These are phyloP conservation scores for Colletotrichum nymphaeae DNA, from an alignment of 2,329 filamentous ascomycete species.

Conservation along the genomic window DNA sequence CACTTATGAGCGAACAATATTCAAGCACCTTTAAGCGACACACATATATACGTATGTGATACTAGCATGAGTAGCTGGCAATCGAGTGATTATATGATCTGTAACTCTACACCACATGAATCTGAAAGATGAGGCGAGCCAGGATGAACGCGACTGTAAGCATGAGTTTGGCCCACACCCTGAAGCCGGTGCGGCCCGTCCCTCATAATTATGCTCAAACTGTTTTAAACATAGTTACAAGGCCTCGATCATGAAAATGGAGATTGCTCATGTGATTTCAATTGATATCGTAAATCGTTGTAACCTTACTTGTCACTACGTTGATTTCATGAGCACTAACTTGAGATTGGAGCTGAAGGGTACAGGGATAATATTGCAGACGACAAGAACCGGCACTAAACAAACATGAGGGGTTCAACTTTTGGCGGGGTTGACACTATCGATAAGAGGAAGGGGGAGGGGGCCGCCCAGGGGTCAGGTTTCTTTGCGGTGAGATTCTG, in stretches of 20 bases:
- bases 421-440: slow-evolving; percentile 5
- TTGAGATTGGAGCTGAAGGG: background rate
- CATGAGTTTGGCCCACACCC: slow-evolving; percentile 10
- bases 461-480: background rate
- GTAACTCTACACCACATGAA: background rate
- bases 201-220: background rate
- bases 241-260: background rate
- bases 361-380: background rate
- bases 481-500: background rate
- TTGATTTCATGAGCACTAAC: too few species aligned
- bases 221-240: background rate
- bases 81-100: too few species aligned
- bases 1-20: slow-evolving; percentile 20
- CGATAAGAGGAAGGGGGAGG: background rate
- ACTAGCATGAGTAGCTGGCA: background rate
- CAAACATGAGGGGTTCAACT: background rate
- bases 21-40: background rate
- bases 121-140: background rate
- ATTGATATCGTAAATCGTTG: too few species aligned
- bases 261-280: background rate
- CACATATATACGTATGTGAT: background rate
- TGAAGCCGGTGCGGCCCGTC: background rate
- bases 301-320: too few species aligned
- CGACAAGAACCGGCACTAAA: slow-evolving; percentile 1
- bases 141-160: slow-evolving; percentile 11